Conservation (phyloP, 768 basidiomycete species). For the Trametopsis cervina region DNA sequence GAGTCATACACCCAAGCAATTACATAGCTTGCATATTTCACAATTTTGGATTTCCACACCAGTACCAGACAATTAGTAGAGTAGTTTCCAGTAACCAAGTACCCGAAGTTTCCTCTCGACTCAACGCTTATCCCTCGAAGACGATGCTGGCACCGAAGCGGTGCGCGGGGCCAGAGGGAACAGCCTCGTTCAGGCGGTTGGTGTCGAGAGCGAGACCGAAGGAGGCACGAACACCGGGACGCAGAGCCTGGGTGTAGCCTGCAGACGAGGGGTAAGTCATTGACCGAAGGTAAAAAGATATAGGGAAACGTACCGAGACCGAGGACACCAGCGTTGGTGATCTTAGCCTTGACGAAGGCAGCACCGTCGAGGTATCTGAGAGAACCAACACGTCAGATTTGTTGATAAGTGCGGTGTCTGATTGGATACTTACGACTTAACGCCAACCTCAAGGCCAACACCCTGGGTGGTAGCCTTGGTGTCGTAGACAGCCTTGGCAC, state of each 20-base stretch:
- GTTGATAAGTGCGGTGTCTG: not conserved
- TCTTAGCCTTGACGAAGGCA: constrained; percentile 96
- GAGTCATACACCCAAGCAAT: too few relatives aligned
- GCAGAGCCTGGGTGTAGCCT: constrained; percentile 91
- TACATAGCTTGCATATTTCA: too few relatives aligned
- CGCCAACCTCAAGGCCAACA: constrained; percentile 90
- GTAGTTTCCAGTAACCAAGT: not conserved
- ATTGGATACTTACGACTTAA: constrained; percentile 69
- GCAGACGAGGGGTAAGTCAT: not conserved
- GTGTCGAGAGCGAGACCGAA: constrained; percentile 97
- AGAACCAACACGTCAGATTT: constrained; percentile 4
- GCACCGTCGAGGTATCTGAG: constrained; percentile 74
- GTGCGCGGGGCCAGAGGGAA: constrained; percentile 59
- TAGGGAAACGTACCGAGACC: constrained; percentile 52
- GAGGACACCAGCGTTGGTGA: constrained; percentile 93
- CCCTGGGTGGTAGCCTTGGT: constrained; percentile 81
- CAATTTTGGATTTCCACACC: too few relatives aligned
- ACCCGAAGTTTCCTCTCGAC: not conserved
- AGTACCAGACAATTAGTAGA: not conserved
- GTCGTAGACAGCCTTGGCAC: constrained; percentile 96
- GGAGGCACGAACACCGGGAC: constrained; percentile 86
- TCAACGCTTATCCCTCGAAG: constrained; percentile 44
- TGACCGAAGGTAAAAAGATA: not conserved
- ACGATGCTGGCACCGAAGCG: constrained; percentile 73
- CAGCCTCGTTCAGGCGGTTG: constrained; percentile 75